These are phyloP conservation scores for Paramecium sexaurelia DNA, from an alignment of 73 alveolate genomes.

Conservation along the genomic window DNA sequence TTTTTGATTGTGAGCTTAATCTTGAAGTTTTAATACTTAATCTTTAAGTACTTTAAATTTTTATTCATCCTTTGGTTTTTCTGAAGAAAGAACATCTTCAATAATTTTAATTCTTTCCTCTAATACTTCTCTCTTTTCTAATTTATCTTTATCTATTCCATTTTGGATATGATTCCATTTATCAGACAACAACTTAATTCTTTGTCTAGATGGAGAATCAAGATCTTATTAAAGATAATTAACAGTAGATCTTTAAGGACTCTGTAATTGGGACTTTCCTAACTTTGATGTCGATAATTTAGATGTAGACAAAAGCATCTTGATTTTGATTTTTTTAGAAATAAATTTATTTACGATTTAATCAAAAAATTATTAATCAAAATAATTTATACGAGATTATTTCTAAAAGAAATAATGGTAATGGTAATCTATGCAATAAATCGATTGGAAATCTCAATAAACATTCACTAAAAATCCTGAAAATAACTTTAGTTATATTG, in stretches of 20 bases:
- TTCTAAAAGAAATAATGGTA: too few relatives aligned
- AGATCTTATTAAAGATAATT: slow-evolving; percentile 6
- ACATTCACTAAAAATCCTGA: slow-evolving; percentile 39
- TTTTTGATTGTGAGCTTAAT: slow-evolving; percentile 25
- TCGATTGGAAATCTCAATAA: neutral
- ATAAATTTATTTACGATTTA: neutral
- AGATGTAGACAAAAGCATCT: neutral
- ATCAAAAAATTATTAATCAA: neutral
- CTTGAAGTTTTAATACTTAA: slow-evolving; percentile 10
- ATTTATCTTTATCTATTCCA: slow-evolving; percentile 58
- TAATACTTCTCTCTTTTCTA: slow-evolving; percentile 48
- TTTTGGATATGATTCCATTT: slow-evolving; percentile 58
- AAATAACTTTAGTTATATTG: slow-evolving; percentile 41
- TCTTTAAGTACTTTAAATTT: slow-evolving; percentile 52
- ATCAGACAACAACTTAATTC: slow-evolving; percentile 54
- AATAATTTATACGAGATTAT: too few relatives aligned
- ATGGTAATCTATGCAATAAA: neutral
- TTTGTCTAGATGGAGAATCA: slow-evolving; percentile 38
- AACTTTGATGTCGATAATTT: neutral
- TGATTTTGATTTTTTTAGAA: neutral
- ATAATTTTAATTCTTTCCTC: slow-evolving; percentile 56
- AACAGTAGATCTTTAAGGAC: slow-evolving; percentile 54
- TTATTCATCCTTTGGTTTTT: slow-evolving; percentile 45
- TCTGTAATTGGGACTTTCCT: neutral
- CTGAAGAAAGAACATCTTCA: slow-evolving; percentile 39